Evolutionary conservation across 148 eudicot species (phyloP), one percentile per base, ranked within the genome.

Genomic region (Amaranthus palmeri): DNA sequence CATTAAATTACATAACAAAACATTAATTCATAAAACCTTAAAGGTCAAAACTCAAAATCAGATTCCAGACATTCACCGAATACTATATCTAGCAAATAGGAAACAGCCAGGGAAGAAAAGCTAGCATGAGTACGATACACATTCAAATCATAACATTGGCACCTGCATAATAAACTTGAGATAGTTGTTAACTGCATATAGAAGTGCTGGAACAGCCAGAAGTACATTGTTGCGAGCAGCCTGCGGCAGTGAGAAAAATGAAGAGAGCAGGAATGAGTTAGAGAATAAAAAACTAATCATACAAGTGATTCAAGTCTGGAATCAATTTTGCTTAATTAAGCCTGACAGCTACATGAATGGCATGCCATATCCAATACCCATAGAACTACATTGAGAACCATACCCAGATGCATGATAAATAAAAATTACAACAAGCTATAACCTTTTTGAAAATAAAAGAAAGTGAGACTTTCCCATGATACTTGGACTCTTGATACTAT

Each of bases 201-300:
- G 78, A 79, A 85, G 67, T 10, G 88, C 90, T 67, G 92, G 92
- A 78, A 90, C 88, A 46, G 96, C 96, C 64, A 90, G 89, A 74
- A 92, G 97, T 54, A 76, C 84, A 81, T 92, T 92, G 81, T 73
- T 88, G 77, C 97, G 97, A 73, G 97, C 97, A 77, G 97, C 97
- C 97, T 92, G 87, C 89, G 84, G 17, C 17, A 72, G 68, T 49
- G n/a, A 77, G 7, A 48, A 10, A 8, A 5, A 58, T 12, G 50
- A 41, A 67, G 54, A 61, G 63, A 47, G 69, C 51, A 78, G 11
- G 17, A 36, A 69, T 62, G 18, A 60, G 50, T 55, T 41, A 36
- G 51, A 1, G 53, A 50, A 47, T 41, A 25, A 62, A 17, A 54
- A 41, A 48, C 41, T 47, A 53, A 12, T 17, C 3, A 73, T 51